Conservation (phyloP, 768 basidiomycete genomes). For the Phanerochaete sordida region DNA sequence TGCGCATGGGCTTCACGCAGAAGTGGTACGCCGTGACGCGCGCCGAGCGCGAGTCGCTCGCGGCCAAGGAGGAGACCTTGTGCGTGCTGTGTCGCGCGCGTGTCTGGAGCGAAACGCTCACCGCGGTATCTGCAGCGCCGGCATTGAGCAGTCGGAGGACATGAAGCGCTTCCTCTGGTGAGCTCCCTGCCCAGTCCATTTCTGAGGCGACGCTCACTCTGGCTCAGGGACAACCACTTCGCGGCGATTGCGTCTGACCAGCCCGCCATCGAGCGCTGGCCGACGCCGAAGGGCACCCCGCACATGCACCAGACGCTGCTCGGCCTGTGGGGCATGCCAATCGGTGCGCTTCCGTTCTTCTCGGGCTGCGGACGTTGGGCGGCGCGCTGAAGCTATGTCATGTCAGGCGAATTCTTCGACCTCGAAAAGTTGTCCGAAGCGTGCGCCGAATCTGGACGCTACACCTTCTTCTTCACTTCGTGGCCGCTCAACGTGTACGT, state of each 20-base stretch:
- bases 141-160: slow-evolving; percentile 63
- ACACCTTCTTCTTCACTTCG: slow-evolving; percentile 74
- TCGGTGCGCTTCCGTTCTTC: slow-evolving; percentile 30
- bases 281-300: slow-evolving; percentile 38
- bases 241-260: slow-evolving; percentile 68
- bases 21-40: slow-evolving; percentile 44
- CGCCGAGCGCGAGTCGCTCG: slow-evolving; percentile 42
- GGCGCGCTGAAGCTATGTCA: background rate
- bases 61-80: slow-evolving; percentile 44
- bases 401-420: slow-evolving; percentile 60
- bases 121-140: slow-evolving; percentile 31
- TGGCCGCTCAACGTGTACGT: slow-evolving; percentile 72
- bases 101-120: background rate
- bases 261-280: slow-evolving; percentile 65
- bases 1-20: slow-evolving; percentile 62
- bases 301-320: slow-evolving; percentile 44
- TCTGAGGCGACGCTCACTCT: background rate
- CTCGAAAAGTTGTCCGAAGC: slow-evolving; percentile 56
- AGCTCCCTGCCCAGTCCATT: slow-evolving; percentile 6
- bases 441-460: slow-evolving; percentile 55
- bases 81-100: background rate
- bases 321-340: slow-evolving; percentile 69
- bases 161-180: slow-evolving; percentile 73
- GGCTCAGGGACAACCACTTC: slow-evolving; percentile 66
- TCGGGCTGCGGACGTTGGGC: background rate